phyloP scores from a whole-genome alignment of 202 grass and related monocot genomes.

The Schoenoplectus triqueter region DNA sequence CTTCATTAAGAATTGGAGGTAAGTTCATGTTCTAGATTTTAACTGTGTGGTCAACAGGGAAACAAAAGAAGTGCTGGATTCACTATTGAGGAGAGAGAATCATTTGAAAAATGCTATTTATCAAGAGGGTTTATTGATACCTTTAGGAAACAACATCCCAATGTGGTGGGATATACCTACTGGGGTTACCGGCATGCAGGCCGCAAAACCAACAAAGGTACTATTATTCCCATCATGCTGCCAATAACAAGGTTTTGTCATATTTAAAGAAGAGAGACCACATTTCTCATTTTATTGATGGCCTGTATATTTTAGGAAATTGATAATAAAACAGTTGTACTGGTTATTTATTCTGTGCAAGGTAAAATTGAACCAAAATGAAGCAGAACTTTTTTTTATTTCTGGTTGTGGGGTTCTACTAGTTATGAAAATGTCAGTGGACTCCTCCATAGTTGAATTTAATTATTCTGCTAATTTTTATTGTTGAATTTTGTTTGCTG shows the following conservation, averaged over 20 bases:
- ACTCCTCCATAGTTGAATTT: neutral
- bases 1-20: slow-evolving; percentile 6
- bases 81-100: slow-evolving; percentile 87
- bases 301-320: neutral
- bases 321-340: neutral
- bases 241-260: neutral
- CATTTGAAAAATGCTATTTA: slow-evolving; percentile 77
- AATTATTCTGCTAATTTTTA: neutral
- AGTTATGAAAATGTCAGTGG: neutral
- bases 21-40: slow-evolving; percentile 29
- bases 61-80: slow-evolving; percentile 91
- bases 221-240: neutral
- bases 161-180: slow-evolving; percentile 78
- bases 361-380: neutral
- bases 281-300: neutral
- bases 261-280: neutral
- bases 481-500: neutral
- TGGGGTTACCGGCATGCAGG: slow-evolving; percentile 79
- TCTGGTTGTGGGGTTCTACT: neutral
- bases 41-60: slow-evolving; percentile 54
- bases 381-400: neutral
- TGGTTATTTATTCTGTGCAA: neutral
- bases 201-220: slow-evolving; percentile 92
- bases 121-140: slow-evolving; percentile 89
- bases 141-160: slow-evolving; percentile 82